Evolutionary conservation across 2,329 filamentous ascomycete species (phyloP).

Genomic region (Cladosporium austrohemisphaericum): DNA sequence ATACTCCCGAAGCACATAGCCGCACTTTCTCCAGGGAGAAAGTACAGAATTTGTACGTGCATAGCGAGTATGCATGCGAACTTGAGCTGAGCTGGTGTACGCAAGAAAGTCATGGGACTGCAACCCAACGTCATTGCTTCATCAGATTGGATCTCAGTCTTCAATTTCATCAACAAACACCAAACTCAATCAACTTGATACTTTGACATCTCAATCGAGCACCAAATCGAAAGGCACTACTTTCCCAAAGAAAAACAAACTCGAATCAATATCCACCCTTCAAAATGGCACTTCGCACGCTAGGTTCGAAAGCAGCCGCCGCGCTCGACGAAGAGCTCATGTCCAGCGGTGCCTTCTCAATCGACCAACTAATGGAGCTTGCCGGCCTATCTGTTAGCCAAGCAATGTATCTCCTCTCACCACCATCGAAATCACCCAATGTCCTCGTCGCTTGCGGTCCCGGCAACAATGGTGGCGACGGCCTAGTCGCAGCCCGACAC

Average conservation of each 20-base stretch:
- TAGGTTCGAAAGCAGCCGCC: slow-evolving; percentile 81
- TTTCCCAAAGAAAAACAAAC: too few species aligned
- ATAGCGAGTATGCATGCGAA: background rate
- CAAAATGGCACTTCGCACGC: slow-evolving; percentile 48
- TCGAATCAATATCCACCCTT: background rate
- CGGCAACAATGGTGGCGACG: slow-evolving; percentile 77
- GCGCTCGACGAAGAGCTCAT: slow-evolving; percentile 92
- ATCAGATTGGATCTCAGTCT: background rate
- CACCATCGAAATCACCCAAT: slow-evolving; percentile 64
- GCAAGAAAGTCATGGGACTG: slow-evolving; percentile 1
- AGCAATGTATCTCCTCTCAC: slow-evolving; percentile 82
- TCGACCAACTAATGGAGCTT: slow-evolving; percentile 96
- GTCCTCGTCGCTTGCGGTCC: slow-evolving; percentile 90
- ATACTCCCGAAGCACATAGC: too few species aligned
- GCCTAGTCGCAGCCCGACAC: slow-evolving; percentile 89
- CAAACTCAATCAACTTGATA: background rate
- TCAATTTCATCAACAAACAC: background rate
- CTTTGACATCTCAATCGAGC: too few species aligned
- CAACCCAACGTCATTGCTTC: slow-evolving; percentile 12
- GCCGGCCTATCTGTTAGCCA: slow-evolving; percentile 91
- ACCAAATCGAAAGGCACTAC: background rate
- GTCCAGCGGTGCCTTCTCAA: slow-evolving; percentile 79
- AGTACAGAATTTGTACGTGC: background rate
- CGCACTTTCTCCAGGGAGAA: too few species aligned
- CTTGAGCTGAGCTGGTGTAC: too few species aligned